phyloP scores from a whole-genome alignment of 1,284 basidiomycete genomes.

The Inonotus hispidus region DNA sequence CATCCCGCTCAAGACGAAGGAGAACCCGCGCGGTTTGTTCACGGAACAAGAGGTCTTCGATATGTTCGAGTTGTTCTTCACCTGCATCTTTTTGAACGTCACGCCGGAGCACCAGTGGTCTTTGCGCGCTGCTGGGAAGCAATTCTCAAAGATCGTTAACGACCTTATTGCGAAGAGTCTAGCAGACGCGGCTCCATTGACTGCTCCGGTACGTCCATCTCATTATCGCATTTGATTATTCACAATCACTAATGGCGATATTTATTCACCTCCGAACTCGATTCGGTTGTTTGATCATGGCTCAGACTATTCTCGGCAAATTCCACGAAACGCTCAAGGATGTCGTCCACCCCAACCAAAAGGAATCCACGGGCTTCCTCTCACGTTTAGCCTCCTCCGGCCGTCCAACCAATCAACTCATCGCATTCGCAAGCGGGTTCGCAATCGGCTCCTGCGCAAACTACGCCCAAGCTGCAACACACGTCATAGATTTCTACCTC shows the following conservation, averaged over 20 bases:
- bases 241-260: no score
- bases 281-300: constrained; percentile 18
- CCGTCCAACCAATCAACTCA: constrained; percentile 36
- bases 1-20: constrained; percentile 32
- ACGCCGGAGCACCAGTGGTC: constrained; percentile 16
- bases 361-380: constrained; percentile 40
- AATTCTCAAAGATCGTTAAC: constrained; percentile 17
- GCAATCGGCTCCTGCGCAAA: constrained; percentile 44
- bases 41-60: constrained; percentile 29
- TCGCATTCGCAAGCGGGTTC: constrained; percentile 43
- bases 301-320: constrained; percentile 22
- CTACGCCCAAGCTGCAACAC: constrained; percentile 33
- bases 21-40: constrained; percentile 28
- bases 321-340: constrained; percentile 20
- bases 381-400: constrained; percentile 36
- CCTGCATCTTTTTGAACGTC: constrained; percentile 21
- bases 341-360: constrained; percentile 29
- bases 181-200: constrained; percentile 16
- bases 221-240: constrained; percentile 16
- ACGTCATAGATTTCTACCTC: constrained; percentile 26
- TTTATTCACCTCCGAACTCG: no score
- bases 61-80: constrained; percentile 26
- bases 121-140: constrained; percentile 11
- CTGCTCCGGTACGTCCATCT: constrained; percentile 11
- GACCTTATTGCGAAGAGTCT: constrained; percentile 17